Evolutionary conservation across 2,329 filamentous ascomycete species (phyloP).

Genomic region (Pyricularia sp.): DNA sequence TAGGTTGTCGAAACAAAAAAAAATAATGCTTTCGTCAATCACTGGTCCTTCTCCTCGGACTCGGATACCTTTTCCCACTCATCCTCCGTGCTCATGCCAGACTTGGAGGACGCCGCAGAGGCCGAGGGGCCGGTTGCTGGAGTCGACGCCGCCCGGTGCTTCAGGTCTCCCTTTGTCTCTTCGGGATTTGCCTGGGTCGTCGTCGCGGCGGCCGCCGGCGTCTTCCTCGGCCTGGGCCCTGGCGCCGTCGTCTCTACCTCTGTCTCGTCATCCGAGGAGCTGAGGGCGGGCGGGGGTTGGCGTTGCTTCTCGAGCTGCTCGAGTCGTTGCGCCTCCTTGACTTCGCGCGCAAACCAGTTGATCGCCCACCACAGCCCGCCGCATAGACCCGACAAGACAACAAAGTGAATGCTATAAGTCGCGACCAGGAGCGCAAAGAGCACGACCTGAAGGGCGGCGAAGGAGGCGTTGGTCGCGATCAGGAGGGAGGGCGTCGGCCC

Average conservation of each 20-base stretch:
- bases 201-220: slow-evolving; percentile 6
- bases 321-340: slow-evolving; percentile 35
- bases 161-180: slow-evolving; percentile 35
- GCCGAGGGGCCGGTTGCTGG: slow-evolving; percentile 26
- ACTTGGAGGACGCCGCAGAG: slow-evolving; percentile 35
- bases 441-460: slow-evolving; percentile 74
- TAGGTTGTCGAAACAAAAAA: background rate
- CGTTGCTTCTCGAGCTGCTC: slow-evolving; percentile 32
- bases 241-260: slow-evolving; percentile 32
- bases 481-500: slow-evolving; percentile 83
- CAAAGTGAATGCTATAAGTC: slow-evolving; percentile 83
- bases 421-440: slow-evolving; percentile 67
- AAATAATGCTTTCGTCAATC: background rate
- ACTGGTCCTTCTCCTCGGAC: slow-evolving; percentile 42
- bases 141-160: slow-evolving; percentile 29
- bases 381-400: slow-evolving; percentile 69
- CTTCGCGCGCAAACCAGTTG: slow-evolving; percentile 87
- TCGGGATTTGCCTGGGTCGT: slow-evolving; percentile 32
- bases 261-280: slow-evolving; percentile 38
- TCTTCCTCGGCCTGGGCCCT: background rate
- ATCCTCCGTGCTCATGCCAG: slow-evolving; percentile 72
- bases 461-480: slow-evolving; percentile 81
- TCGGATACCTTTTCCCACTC: slow-evolving; percentile 96
- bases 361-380: slow-evolving; percentile 85
- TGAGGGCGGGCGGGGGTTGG: slow-evolving; percentile 23